Evolutionary conservation across 805 yeast species (phyloP).

Genomic region (Teunomyces panamensis): DNA sequence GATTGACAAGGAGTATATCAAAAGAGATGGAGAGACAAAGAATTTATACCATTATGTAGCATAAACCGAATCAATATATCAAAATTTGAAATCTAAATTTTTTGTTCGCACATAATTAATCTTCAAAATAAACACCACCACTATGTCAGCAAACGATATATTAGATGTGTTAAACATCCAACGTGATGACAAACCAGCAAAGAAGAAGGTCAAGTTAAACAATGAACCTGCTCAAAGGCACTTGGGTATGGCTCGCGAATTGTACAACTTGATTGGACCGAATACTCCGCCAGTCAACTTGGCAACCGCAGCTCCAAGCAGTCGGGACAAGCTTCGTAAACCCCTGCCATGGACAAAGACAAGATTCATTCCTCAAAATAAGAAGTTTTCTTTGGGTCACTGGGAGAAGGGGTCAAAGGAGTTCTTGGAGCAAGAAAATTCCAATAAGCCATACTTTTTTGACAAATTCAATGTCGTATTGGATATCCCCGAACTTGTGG

Average conservation of each 20-base stretch:
- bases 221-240: slow-evolving; percentile 25
- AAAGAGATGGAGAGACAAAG: slow-evolving; percentile 62
- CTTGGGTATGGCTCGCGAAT: slow-evolving; percentile 84
- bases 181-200: slow-evolving; percentile 41
- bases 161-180: slow-evolving; percentile 75
- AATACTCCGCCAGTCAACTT: slow-evolving; percentile 77
- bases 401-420: slow-evolving; percentile 82
- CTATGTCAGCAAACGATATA: slow-evolving; percentile 51
- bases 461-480: slow-evolving; percentile 70
- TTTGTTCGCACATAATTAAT: background rate
- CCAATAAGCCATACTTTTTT: slow-evolving; percentile 54
- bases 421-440: slow-evolving; percentile 30
- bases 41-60: slow-evolving; percentile 69
- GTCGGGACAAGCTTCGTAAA: slow-evolving; percentile 65
- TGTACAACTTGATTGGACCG: slow-evolving; percentile 84
- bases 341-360: slow-evolving; percentile 82
- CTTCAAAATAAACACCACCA: slow-evolving; percentile 1
- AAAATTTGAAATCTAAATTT: background rate
- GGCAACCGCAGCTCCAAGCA: slow-evolving; percentile 20
- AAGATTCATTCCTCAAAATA: slow-evolving; percentile 53
- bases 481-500: slow-evolving; percentile 65
- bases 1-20: slow-evolving; percentile 77
- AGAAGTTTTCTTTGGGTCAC: slow-evolving; percentile 54
- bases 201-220: slow-evolving; percentile 37
- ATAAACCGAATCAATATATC: slow-evolving; percentile 12